Conservation (phyloP, 306 rosid genomes). For the Sindora glabra region DNA sequence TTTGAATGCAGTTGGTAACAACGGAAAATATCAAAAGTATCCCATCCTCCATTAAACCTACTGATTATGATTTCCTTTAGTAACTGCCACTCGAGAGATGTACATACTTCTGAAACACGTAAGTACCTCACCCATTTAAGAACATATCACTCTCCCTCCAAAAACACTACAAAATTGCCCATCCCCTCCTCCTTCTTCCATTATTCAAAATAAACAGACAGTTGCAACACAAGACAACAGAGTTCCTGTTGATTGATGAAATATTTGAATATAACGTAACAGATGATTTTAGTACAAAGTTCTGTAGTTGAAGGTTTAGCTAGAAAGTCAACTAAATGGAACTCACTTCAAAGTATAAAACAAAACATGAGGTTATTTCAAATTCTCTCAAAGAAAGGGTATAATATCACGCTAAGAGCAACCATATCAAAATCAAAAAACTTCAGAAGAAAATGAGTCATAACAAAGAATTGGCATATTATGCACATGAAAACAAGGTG, state of each 20-base stretch:
- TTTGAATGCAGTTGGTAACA: background rate
- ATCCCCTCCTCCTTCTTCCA: background rate
- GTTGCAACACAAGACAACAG: background rate
- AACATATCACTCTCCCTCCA: background rate
- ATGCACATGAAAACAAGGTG: background rate
- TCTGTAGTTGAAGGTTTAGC: background rate
- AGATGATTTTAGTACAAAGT: background rate
- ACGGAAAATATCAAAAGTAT: background rate
- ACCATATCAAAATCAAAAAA: background rate
- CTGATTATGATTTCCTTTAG: background rate
- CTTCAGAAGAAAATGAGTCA: background rate
- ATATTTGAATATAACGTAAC: background rate
- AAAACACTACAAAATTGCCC: background rate
- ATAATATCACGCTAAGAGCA: background rate
- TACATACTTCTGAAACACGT: background rate
- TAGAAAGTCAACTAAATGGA: background rate
- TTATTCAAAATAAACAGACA: background rate
- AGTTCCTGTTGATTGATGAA: background rate
- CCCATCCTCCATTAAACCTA: conserved; percentile 1
- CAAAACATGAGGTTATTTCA: background rate
- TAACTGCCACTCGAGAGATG: background rate
- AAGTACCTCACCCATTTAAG: background rate
- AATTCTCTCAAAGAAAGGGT: background rate
- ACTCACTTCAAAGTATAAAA: background rate
- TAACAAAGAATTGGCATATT: background rate